Evolutionary conservation across 1,284 basidiomycete species (phyloP), one percentile per base, ranked within the genome.

Genomic region (Inonotus hispidus): DNA sequence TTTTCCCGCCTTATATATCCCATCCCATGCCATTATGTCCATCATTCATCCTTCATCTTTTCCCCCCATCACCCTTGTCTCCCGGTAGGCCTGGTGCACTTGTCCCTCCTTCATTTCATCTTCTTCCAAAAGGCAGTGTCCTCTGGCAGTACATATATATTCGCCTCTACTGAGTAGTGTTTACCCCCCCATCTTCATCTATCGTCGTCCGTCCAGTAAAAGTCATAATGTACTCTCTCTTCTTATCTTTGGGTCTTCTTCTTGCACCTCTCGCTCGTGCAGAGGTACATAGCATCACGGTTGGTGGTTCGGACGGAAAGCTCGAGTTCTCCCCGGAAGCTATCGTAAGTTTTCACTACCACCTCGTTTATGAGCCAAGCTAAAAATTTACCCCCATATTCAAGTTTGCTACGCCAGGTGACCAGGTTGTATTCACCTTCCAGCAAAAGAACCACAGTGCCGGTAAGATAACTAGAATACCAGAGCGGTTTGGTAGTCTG

Each of bases 341-440:
- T 29, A 78, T 84, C 63, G 83, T 85, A 64, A 58, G 80, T 75
- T 43, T 46, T 23, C 32, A 27, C 14, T 3, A 25, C 19, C 56
- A 53, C 38, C 19, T 64, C 59, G 32, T 55, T 41, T 6, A 35
- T 25, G 5, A 38, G 35, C 8, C 11, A 35, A 16, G n/a, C 8
- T 32, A 16, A 11, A 29, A 19, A 21, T 39, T 63, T 14, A 16
- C 29, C 50, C 37, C 38, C 49, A 49, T 63, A 25, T 41, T 47
- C 11, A 63, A 83, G 82, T 71, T 68, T 61, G 83, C 82, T 49
- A 63, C 71, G 45, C 68, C 73, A 61, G 84, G 83, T 58, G 84
- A 86, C 70, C 77, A 80, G 69, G 82, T 87, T 58, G 73, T 79
- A 57, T 86, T 84, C 75, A 75, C 78, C 62, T 85, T 83, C 75